Conservation (phyloP, 345 rosid species). For the Ailanthus altissimus region DNA sequence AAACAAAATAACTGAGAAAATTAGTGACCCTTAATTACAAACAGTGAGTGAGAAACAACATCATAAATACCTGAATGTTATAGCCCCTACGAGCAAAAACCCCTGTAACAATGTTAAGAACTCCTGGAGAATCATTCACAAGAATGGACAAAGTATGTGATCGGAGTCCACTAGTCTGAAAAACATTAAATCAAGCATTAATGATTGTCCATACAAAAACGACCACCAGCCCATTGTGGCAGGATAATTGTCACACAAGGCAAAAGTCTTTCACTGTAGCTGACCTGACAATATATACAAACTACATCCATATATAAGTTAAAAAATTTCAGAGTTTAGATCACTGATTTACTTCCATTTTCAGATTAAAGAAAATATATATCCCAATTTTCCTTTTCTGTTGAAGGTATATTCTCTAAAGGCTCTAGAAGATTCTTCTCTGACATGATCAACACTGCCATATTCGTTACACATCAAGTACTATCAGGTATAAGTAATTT, state of each 20-base stretch:
- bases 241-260: background rate
- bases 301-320: background rate
- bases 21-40: background rate
- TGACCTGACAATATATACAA: background rate
- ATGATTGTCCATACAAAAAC: background rate
- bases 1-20: constrained; percentile 15
- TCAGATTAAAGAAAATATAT: background rate
- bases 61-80: constrained; percentile 57
- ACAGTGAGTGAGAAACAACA: constrained; percentile 1
- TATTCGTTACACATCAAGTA: background rate
- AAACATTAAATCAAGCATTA: constrained; percentile 14
- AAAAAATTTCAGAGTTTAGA: background rate
- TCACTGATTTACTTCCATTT: background rate
- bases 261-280: background rate
- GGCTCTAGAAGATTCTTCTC: background rate
- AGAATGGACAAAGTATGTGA: constrained; percentile 71
- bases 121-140: constrained; percentile 64
- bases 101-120: constrained; percentile 68
- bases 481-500: background rate
- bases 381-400: background rate
- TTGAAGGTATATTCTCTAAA: background rate
- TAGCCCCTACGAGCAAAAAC: constrained; percentile 79
- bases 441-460: background rate
- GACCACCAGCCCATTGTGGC: background rate
- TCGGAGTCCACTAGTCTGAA: constrained; percentile 61